A percentile compares a stretch with the other conserved stretches of the same genome.
phyloP scores from a whole-genome alignment of 495 filamentous ascomycete genomes.

The Aspergillus diversus region DNA sequence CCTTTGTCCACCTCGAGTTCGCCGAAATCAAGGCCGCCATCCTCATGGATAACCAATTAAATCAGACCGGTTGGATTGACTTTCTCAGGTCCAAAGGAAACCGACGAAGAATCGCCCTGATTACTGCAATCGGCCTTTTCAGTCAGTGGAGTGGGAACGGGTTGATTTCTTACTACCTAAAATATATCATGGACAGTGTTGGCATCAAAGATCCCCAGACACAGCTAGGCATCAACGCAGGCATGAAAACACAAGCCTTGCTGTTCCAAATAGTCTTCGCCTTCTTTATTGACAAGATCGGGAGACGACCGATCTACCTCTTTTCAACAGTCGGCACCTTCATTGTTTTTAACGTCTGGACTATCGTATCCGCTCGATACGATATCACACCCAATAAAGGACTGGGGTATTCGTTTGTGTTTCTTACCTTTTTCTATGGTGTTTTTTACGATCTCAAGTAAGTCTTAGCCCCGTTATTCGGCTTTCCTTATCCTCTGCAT shows the following conservation, averaged over 20 bases:
- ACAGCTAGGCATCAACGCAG: slow-evolving; percentile 15
- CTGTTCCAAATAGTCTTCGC: slow-evolving; percentile 7
- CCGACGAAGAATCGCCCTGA: slow-evolving; percentile 4
- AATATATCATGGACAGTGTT: slow-evolving; percentile 10
- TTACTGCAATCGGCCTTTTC: slow-evolving; percentile 4
- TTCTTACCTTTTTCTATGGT: slow-evolving; percentile 9
- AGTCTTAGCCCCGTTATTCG: background rate
- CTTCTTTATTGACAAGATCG: slow-evolving; percentile 9
- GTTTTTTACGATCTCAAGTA: slow-evolving; percentile 11
- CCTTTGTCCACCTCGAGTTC: slow-evolving; percentile 39
- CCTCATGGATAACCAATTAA: slow-evolving; percentile 2
- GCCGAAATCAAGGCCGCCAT: slow-evolving; percentile 55
- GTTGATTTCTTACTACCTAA: slow-evolving; percentile 13
- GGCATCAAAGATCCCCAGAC: slow-evolving; percentile 12
- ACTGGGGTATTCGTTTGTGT: slow-evolving; percentile 10
- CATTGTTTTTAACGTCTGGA: slow-evolving; percentile 9
- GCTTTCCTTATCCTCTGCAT: too few relatives aligned
- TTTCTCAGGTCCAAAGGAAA: slow-evolving; percentile 8
- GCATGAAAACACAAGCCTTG: slow-evolving; percentile 6
- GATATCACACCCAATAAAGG: background rate
- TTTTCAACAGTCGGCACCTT: slow-evolving; percentile 9
- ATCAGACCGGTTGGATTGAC: slow-evolving; percentile 5
- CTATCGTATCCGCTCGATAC: slow-evolving; percentile 12
- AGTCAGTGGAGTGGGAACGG: slow-evolving; percentile 17
- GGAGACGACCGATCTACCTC: slow-evolving; percentile 8